Evolutionary conservation across 2,329 filamentous ascomycete genomes (phyloP).

Genomic region (Penicillium sp.): DNA sequence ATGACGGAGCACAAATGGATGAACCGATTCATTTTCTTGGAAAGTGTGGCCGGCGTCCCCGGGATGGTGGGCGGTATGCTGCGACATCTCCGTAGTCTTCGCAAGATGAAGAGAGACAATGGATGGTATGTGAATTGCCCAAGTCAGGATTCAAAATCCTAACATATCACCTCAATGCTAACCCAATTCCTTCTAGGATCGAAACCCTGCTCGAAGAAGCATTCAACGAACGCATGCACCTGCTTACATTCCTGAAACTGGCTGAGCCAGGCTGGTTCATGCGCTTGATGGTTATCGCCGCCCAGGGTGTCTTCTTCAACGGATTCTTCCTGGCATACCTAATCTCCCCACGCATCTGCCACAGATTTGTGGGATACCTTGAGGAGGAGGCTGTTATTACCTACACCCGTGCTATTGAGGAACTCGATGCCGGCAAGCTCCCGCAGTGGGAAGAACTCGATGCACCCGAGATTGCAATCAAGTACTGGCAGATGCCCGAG

Average conservation of each 20-base stretch:
- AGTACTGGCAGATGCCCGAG: constrained; percentile 94
- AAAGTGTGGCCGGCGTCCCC: constrained; percentile 90
- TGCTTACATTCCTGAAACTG: constrained; percentile 90
- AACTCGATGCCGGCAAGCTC: constrained; percentile 80
- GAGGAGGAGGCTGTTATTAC: constrained; percentile 97
- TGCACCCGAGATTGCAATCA: constrained; percentile 84
- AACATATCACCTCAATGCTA: not conserved
- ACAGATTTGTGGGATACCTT: constrained; percentile 94
- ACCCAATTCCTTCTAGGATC: constrained; percentile 58
- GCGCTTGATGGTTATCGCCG: constrained; percentile 85
- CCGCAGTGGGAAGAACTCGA: constrained; percentile 76
- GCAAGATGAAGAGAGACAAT: constrained; percentile 86
- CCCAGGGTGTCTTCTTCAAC: constrained; percentile 97
- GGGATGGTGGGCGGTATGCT: constrained; percentile 98
- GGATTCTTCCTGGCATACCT: constrained; percentile 87
- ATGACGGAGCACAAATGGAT: constrained; percentile 90
- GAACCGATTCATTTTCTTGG: constrained; percentile 85
- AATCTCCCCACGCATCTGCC: constrained; percentile 79
- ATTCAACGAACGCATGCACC: constrained; percentile 92
- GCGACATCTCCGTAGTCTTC: constrained; percentile 78
- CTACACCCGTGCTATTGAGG: constrained; percentile 83
- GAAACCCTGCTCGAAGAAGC: constrained; percentile 86
- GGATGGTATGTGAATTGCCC: constrained; percentile 61
- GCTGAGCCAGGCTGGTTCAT: constrained; percentile 84
- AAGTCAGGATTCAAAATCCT: not conserved